A percentile compares a stretch with the other conserved stretches of the same genome.
phyloP scores from a whole-genome alignment of 352 stramenopile genomes.

The Globisporangium yorkense region DNA sequence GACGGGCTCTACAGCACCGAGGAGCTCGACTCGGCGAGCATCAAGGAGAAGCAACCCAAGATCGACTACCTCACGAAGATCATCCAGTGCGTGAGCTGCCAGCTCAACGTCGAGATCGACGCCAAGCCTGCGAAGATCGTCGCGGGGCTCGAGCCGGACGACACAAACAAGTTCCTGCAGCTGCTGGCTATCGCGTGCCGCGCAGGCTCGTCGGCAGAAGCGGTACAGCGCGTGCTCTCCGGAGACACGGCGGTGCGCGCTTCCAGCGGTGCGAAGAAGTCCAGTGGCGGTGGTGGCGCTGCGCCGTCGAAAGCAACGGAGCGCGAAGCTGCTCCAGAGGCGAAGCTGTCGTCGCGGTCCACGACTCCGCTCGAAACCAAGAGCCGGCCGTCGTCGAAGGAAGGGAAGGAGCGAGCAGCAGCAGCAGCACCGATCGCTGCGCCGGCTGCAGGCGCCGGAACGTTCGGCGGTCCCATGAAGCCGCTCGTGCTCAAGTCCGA shows the following conservation, averaged over 20 bases:
- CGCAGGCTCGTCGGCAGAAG: constrained; percentile 51
- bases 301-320: constrained; percentile 12
- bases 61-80: constrained; percentile 88
- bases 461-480: constrained; percentile 55
- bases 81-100: constrained; percentile 85
- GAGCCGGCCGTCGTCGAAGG: constrained; percentile 21
- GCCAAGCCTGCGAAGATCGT: constrained; percentile 87
- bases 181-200: constrained; percentile 79
- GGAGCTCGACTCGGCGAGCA: constrained; percentile 87
- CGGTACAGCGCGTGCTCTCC: constrained; percentile 66
- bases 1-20: constrained; percentile 80
- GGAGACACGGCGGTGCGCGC: constrained; percentile 42
- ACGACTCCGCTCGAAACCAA: constrained; percentile 59
- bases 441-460: constrained; percentile 19
- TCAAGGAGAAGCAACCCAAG: constrained; percentile 94
- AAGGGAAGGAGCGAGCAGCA: constrained; percentile 26
- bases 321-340: constrained; percentile 48
- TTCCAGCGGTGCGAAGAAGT: constrained; percentile 28
- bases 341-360: constrained; percentile 47
- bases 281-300: constrained; percentile 3
- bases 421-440: background rate
- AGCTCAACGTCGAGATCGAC: constrained; percentile 85
- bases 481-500: constrained; percentile 36
- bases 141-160: constrained; percentile 89
- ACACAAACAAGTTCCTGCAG: constrained; percentile 93